Base-by-base conservation (phyloP, 73 alveolate species). In the Tetrahymena thermophila region DNA sequence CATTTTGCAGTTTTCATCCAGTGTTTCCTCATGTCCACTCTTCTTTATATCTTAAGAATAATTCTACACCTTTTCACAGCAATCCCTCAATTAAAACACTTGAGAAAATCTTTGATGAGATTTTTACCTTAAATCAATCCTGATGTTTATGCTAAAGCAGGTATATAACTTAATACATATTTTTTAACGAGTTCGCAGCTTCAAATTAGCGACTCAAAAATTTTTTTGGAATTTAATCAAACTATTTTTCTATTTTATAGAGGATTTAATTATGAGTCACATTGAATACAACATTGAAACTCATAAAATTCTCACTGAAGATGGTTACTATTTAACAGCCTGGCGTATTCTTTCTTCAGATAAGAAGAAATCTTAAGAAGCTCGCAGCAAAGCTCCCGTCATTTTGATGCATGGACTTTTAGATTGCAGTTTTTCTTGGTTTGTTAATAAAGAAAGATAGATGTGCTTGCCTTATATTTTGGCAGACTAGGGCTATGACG, bases 341-440 rank as follows among this genome's bases (percentile, higher is more conserved):
- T 71, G 89, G 89, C 35, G 89, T 28, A 25, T 71, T 28, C 35
- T 71, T 71, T 71, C 89, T 71, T 28, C 89, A 23, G 89, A 71
- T 71, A n/a, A n/a, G 31, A 71, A 71, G 89, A 71, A 71, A 31
- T 28, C 25, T 25, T 71, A 71, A 71, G 89, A 71, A 71, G 89
- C 89, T 71, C 89, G 4, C 35, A 71, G 38, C 37, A 71, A 71
- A 71, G 89, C 89, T 31, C 89, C 89, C 4, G 89, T 71, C 37
- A 31, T 71, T 71, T 71, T 71, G 37, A 31, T 71, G 89, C 99
- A 98, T 97, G 99, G 99, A 15, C 84, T 98, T 40, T 94, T 98
- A n/a, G 99, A 98, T 96, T 96, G 98, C 35, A 96, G 98, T 13
- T 98, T 97, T 94, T 98, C 99, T 37, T 98, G 99, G 99, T 96